Evolutionary conservation across 2,329 filamentous ascomycete species (phyloP).

Genomic region (Keithomyces neogunnii): DNA sequence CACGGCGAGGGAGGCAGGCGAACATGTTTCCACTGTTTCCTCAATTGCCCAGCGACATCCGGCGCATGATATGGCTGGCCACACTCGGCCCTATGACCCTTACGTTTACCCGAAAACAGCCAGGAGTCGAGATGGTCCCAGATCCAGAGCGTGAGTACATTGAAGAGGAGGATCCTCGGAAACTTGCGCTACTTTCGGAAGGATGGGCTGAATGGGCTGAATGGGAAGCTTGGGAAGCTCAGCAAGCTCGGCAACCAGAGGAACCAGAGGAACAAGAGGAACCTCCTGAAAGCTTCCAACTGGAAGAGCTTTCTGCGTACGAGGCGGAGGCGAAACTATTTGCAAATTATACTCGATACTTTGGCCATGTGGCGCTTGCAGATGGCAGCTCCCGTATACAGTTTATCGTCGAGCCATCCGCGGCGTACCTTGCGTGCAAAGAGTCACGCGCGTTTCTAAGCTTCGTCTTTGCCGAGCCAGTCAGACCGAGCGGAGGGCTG

Average conservation of each 20-base stretch:
- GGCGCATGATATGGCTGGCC: conserved; percentile 1
- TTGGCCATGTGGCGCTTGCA: neutral
- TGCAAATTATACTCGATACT: conserved; percentile 1
- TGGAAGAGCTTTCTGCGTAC: too few species aligned
- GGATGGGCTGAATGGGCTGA: too few species aligned
- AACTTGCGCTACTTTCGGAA: too few species aligned
- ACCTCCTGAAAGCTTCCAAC: too few species aligned
- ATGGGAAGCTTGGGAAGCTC: too few species aligned
- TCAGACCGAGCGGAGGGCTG: neutral
- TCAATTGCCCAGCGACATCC: conserved; percentile 2
- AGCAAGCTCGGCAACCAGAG: too few species aligned
- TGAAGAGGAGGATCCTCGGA: neutral
- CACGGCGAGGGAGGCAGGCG: neutral
- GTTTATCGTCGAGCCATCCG: conserved; percentile 2
- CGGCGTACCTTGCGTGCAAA: conserved; percentile 1
- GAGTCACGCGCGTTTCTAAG: conserved; percentile 1
- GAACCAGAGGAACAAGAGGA: too few species aligned
- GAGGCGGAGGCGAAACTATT: neutral
- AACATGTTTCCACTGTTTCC: conserved; percentile 1
- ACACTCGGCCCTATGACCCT: conserved; percentile 1
- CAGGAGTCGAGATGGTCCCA: neutral
- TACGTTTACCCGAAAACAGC: neutral
- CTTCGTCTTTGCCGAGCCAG: neutral
- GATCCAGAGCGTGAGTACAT: neutral
- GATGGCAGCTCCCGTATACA: neutral